Base-by-base conservation (phyloP, 1,284 basidiomycete genomes). In the Pyrrhoderma noxium region DNA sequence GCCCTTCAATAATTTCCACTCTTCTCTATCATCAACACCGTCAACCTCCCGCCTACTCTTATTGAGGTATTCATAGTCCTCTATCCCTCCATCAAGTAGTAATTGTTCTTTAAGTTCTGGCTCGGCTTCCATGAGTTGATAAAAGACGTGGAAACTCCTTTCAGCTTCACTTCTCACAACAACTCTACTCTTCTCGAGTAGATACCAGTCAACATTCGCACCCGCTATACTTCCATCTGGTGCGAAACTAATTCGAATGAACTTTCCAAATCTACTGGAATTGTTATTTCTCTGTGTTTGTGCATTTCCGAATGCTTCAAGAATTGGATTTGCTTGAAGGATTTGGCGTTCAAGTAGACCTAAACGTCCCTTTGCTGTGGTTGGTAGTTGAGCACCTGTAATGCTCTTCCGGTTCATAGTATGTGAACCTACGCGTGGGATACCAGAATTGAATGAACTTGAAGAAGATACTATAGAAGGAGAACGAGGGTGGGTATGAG, bases 261-360 rank as follows among this genome's bases (percentile, higher is more conserved):
- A 99, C 70, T 99, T 99, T 22, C 93, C 91, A 66, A 98, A 99
- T 42, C 96, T 89, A 77, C 90, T 94, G 7, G 96, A 99, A 64
- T 99, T 99, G 70, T 99, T 98, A 66, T 99, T 99, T 45, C 95
- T 76, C 67, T 98, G 91, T 0, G 96, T 99, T 67, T 99, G 96
- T 3, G 96, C 96, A 65, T 99, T 99, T 21, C 96, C 96, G 61
- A 99, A 99, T 2, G 96, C 90, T 68, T 99, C 96, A 3, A 99
- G 74, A 53, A 99, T 93, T 0, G 96, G 96, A 63, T 99, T 99
- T 18, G 95, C 95, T 66, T 98, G 94, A 18, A 99, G 76, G 56
- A 99, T 99, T 68, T 99, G 96, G 22, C 90, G 82, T 67, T 99
- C 96, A 14, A 99, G 76, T 18, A 97, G 75, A 40, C 95, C 95